Percentiles rank a stretch among this genome's conserved stretches.
phyloP scores from a whole-genome alignment of 179 eudicot species.

The Silene coronaria region DNA sequence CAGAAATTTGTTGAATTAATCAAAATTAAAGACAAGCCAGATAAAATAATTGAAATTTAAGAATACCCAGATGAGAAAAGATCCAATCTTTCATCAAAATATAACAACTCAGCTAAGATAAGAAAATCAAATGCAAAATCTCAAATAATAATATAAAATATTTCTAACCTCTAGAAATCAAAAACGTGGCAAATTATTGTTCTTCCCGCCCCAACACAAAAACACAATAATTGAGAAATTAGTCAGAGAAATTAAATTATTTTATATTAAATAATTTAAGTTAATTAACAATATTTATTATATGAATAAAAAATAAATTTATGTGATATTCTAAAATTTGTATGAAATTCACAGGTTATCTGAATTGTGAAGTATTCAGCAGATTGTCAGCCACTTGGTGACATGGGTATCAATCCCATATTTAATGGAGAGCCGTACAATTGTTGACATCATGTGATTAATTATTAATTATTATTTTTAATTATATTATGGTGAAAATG shows the following conservation, averaged over 20 bases:
- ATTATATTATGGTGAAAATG: not conserved
- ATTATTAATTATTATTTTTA: not conserved
- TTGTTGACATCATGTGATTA: not conserved
- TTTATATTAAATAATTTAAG: not conserved
- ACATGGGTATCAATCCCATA: not conserved
- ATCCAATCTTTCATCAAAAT: not conserved
- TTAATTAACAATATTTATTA: not conserved
- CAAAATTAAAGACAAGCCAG: not conserved
- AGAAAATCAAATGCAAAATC: not conserved
- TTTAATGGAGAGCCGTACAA: slow-evolving; percentile 4
- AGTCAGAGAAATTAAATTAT: too few species aligned
- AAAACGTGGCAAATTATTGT: not conserved
- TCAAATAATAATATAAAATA: not conserved
- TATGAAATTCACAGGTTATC: not conserved
- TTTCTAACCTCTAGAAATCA: not conserved
- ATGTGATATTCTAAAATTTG: not conserved
- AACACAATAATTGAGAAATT: not conserved
- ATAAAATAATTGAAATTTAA: not conserved
- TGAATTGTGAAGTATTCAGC: not conserved
- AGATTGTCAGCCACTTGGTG: slow-evolving; percentile 1
- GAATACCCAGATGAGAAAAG: slow-evolving; percentile 1
- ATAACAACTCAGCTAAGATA: not conserved
- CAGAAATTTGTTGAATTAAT: not conserved
- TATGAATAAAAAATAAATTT: not conserved
- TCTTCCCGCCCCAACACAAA: slow-evolving; percentile 2